Evolutionary conservation across 2,329 filamentous ascomycete species (phyloP), one percentile per base, ranked within the genome.

Genomic region (Cordyceps javanica): DNA sequence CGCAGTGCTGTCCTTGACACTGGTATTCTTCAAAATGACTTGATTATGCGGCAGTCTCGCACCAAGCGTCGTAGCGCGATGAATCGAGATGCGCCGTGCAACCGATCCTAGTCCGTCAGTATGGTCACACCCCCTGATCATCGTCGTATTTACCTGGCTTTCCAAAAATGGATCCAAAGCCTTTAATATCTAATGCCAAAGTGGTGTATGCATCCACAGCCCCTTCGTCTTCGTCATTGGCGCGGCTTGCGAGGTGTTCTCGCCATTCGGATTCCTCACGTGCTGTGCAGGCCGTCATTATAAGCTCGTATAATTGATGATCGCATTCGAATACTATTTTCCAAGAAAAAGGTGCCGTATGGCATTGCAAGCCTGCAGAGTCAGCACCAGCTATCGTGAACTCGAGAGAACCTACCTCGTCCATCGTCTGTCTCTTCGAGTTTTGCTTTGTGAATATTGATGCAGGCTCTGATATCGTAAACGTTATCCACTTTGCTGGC

Each of bases 321-420:
- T 88, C 80, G 62, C 83, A 83, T 68, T 94, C 87, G 66, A 97
- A 97, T 3, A 90, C 79, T 11, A 97, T 67, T 69, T 97, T 99
- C 93, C 92, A 97, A 1, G 91, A 94, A 69, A 90, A 90, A 0
- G 89, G 86, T 1, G 90, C 89, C 3, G 89, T 90, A 62, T 94
- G 87, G 66, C 91, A 97, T 76, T 93, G 91, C 8, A 97, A 70
- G 0, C 91, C 91, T 96, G 60, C 46, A 48, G 57, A 69, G 64
- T 60, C 28, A 60, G 39, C 23, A 25, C 23, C 21, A 19, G n/a
- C 9, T 8, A 42, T 21, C 2, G 3, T 21, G 1, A 28, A 2
- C 21, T 7, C 2, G 25, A 26, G 59, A 60, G 63, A 39, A 48
- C 75, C 69, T 70, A 83, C 90, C 90, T 78, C 84, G 81, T 21